phyloP scores from a whole-genome alignment of 345 rosid genomes.

The Litchi chinensis region DNA sequence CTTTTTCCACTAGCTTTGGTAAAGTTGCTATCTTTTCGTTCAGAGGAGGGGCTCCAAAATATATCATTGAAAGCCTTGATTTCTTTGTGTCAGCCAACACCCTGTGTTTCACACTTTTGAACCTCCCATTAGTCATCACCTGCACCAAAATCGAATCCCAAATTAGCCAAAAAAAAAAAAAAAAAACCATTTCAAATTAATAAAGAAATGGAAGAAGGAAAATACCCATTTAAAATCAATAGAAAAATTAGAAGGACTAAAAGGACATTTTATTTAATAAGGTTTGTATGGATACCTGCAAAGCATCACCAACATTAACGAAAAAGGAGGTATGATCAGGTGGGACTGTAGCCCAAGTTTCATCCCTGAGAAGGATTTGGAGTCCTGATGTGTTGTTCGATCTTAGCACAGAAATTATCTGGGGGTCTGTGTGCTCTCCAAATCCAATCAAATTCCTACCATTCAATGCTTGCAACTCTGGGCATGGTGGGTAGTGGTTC shows the following conservation, averaged over 20 bases:
- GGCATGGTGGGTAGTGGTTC: slow-evolving; percentile 58
- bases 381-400: slow-evolving; percentile 64
- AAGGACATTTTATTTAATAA: background rate
- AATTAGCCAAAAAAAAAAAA: background rate
- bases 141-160: slow-evolving; percentile 32
- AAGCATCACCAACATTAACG: slow-evolving; percentile 56
- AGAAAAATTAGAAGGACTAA: background rate
- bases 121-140: slow-evolving; percentile 92
- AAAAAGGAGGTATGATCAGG: slow-evolving; percentile 53
- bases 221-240: background rate
- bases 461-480: slow-evolving; percentile 38
- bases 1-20: slow-evolving; percentile 46
- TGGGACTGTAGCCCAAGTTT: slow-evolving; percentile 58
- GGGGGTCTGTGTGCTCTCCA: slow-evolving; percentile 75
- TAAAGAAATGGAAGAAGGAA: background rate
- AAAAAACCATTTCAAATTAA: background rate
- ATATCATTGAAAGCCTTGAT: slow-evolving; percentile 87
- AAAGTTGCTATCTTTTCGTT: slow-evolving; percentile 62
- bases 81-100: slow-evolving; percentile 61
- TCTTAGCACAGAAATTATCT: slow-evolving; percentile 57
- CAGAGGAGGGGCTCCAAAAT: slow-evolving; percentile 80
- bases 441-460: slow-evolving; percentile 52
- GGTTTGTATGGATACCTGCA: slow-evolving; percentile 40
- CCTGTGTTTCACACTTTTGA: slow-evolving; percentile 86
- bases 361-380: slow-evolving; percentile 52